phyloP scores from a whole-genome alignment of 2,329 filamentous ascomycete genomes.

The Penicillium carneum region DNA sequence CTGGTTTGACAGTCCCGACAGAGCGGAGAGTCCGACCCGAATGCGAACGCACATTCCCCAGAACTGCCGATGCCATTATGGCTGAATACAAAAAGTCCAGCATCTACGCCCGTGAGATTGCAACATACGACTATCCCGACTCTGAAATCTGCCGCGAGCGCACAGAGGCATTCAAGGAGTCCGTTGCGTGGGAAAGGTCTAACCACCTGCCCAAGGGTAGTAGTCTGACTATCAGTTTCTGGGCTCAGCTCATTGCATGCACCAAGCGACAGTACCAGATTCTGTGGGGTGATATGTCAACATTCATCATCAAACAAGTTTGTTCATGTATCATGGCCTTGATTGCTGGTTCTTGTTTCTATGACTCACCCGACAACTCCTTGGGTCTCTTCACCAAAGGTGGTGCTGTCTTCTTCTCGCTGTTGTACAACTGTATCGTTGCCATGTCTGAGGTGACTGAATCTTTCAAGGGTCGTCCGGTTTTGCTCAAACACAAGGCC shows the following conservation, averaged over 20 bases:
- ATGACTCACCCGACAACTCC: constrained; percentile 65
- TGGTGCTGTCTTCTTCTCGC: constrained; percentile 68
- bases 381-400: constrained; percentile 68
- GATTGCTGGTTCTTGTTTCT: constrained; percentile 71
- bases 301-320: constrained; percentile 68
- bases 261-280: constrained; percentile 69
- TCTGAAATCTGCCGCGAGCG: constrained; percentile 54
- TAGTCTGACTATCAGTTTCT: constrained; percentile 63
- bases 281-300: constrained; percentile 68
- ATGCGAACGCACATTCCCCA: constrained; percentile 53
- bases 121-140: constrained; percentile 64
- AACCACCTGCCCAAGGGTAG: constrained; percentile 61
- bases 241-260: constrained; percentile 63
- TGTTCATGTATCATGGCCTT: constrained; percentile 66
- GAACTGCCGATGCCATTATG: constrained; percentile 54
- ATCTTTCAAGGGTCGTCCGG: constrained; percentile 65
- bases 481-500: constrained; percentile 64
- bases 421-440: constrained; percentile 67
- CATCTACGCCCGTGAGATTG: constrained; percentile 60
- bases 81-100: constrained; percentile 60
- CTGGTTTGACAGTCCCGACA: constrained; percentile 66
- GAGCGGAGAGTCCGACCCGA: constrained; percentile 54
- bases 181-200: constrained; percentile 63
- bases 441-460: constrained; percentile 71
- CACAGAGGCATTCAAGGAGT: constrained; percentile 62